phyloP scores from a whole-genome alignment of 345 rosid genomes.

The Eucalyptus polyanthemos region DNA sequence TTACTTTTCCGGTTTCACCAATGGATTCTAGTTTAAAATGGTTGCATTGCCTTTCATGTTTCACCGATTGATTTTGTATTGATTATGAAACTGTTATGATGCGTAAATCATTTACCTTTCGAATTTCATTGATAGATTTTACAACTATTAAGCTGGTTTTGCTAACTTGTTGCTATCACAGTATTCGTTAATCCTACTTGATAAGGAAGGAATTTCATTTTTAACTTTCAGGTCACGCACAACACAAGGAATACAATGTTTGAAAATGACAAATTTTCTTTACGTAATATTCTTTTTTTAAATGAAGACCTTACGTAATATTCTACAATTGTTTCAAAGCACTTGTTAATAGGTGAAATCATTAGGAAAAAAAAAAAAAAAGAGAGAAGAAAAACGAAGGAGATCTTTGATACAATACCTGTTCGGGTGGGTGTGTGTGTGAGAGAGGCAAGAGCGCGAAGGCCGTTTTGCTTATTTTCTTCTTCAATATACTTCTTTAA shows the following conservation, averaged over 20 bases:
- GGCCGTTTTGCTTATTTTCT: not conserved
- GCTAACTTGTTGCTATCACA: not conserved
- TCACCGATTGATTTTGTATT: too few relatives aligned
- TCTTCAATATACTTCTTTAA: not conserved
- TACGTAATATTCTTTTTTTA: not conserved
- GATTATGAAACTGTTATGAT: not conserved
- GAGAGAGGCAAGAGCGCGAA: not conserved
- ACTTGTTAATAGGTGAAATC: not conserved
- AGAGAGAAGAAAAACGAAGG: not conserved
- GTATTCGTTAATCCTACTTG: rapidly evolving
- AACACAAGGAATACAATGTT: not conserved
- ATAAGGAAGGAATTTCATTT: not conserved
- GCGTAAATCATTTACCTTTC: not conserved
- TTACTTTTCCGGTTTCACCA: not conserved
- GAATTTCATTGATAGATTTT: rapidly evolving
- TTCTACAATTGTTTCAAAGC: not conserved
- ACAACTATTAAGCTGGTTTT: rapidly evolving
- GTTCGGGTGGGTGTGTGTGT: not conserved
- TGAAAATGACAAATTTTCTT: not conserved
- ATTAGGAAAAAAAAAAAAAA: too few relatives aligned
- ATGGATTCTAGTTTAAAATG: not conserved
- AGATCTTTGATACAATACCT: too few relatives aligned
- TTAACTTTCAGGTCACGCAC: rapidly evolving
- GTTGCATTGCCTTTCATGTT: not conserved
- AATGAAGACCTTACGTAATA: not conserved